Percentiles rank a stretch among this genome's conserved stretches.
Evolutionary conservation across 2,329 filamentous ascomycete species (phyloP).

Genomic region (Hypoxylon sp.): DNA sequence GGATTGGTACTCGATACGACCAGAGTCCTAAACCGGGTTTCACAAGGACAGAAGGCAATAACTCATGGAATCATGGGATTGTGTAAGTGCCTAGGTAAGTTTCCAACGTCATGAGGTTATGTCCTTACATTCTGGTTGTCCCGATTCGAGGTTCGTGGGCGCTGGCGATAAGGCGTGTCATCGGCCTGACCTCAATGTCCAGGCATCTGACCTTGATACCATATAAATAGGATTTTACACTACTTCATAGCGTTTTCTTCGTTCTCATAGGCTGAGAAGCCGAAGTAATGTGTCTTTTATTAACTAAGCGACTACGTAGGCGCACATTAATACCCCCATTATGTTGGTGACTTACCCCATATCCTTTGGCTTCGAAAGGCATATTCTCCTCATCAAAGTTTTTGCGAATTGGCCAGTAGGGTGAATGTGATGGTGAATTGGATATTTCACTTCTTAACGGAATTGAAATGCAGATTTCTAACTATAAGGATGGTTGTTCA

Average conservation of each 20-base stretch:
- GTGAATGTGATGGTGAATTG: not conserved
- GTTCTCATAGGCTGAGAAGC: not conserved
- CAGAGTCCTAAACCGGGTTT: not conserved
- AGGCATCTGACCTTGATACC: not conserved
- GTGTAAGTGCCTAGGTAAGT: too few species aligned
- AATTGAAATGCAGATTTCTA: not conserved
- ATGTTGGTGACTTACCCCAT: not conserved
- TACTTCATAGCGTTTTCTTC: not conserved
- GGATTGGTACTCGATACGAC: not conserved
- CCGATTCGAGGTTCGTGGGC: not conserved
- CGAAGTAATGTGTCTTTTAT: not conserved
- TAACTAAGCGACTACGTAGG: not conserved
- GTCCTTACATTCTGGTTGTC: too few species aligned
- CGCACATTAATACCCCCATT: not conserved
- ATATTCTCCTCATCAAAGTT: not conserved
- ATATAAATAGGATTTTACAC: not conserved
- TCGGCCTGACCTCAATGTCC: not conserved
- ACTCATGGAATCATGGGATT: not conserved
- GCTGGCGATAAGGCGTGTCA: not conserved
- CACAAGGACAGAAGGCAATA: not conserved
- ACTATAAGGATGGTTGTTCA: not conserved
- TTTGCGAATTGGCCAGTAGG: not conserved
- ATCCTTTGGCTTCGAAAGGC: not conserved
- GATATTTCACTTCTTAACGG: not conserved
- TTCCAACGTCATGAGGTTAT: not conserved